Percentiles rank a stretch among this genome's conserved stretches.
phyloP scores from a whole-genome alignment of 2,329 filamentous ascomycete genomes.

The Oidium heveae region DNA sequence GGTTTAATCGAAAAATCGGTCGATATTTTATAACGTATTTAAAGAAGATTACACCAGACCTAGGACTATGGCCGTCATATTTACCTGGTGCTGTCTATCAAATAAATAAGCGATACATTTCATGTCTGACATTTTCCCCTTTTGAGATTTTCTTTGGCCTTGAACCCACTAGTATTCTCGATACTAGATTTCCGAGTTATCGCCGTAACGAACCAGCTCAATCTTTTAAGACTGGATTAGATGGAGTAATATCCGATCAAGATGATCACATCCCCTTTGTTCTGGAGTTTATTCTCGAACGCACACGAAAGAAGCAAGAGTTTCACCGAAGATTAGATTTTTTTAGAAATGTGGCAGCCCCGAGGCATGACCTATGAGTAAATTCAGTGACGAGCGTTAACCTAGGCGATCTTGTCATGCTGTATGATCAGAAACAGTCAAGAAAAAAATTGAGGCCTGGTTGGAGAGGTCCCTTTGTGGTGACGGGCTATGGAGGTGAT shows the following conservation, averaged over 20 bases:
- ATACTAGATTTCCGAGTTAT: neutral
- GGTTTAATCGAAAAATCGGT: slow-evolving; percentile 1
- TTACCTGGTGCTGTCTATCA: neutral
- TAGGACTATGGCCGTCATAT: neutral
- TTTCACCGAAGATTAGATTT: neutral
- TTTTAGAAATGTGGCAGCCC: neutral
- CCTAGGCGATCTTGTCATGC: neutral
- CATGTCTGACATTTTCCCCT: neutral
- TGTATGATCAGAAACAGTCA: neutral
- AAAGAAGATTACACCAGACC: neutral
- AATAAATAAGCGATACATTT: neutral
- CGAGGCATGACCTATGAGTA: neutral
- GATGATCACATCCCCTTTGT: neutral
- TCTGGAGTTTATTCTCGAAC: neutral
- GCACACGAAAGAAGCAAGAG: neutral
- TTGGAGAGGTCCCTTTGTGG: neutral
- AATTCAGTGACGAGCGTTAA: neutral
- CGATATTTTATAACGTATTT: neutral
- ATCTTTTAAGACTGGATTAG: too few species aligned
- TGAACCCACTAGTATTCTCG: neutral
- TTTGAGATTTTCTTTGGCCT: neutral
- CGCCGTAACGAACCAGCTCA: too few species aligned
- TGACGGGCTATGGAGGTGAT: neutral
- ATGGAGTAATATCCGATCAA: neutral
- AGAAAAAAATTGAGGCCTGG: neutral